Evolutionary conservation across 352 stramenopile genomes (phyloP).

Genomic region (Globisporangium emineosum): DNA sequence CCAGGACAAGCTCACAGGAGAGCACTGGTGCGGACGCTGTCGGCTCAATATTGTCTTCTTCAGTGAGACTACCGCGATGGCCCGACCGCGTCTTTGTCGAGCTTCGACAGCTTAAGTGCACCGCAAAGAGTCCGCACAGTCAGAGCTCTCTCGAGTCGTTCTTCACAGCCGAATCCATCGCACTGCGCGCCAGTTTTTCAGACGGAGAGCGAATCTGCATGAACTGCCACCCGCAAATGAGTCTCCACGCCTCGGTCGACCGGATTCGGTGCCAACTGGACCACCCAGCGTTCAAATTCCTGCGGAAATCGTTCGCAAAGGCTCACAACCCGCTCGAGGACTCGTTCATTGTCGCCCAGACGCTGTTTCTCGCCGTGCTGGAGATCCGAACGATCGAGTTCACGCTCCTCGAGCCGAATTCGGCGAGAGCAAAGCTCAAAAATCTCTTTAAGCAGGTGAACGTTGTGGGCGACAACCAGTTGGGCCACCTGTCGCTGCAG

Average conservation of each 20-base stretch:
- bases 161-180: conserved; percentile 33
- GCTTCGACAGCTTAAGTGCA: conserved; percentile 28
- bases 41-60: not conserved
- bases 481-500: conserved; percentile 42
- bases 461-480: conserved; percentile 58
- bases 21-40: not conserved
- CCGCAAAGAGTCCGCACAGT: conserved; percentile 11
- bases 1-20: not conserved
- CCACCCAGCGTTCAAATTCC: conserved; percentile 19
- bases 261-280: conserved; percentile 51
- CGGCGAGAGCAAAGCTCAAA: conserved; percentile 28
- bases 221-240: conserved; percentile 46
- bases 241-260: conserved; percentile 35
- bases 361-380: conserved; percentile 52
- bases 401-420: conserved; percentile 29
- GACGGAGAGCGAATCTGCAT: conserved; percentile 39
- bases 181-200: conserved; percentile 50
- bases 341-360: conserved; percentile 6
- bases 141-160: conserved; percentile 21
- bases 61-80: conserved; percentile 15
- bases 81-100: conserved; percentile 47
- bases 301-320: not conserved
- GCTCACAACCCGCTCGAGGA: conserved; percentile 3
- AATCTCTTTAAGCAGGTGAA: conserved; percentile 52
- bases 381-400: conserved; percentile 54